Evolutionary conservation across 768 basidiomycete genomes (phyloP), one percentile per base, ranked within the genome.

Genomic region (Gelatoporia subvermispora): DNA sequence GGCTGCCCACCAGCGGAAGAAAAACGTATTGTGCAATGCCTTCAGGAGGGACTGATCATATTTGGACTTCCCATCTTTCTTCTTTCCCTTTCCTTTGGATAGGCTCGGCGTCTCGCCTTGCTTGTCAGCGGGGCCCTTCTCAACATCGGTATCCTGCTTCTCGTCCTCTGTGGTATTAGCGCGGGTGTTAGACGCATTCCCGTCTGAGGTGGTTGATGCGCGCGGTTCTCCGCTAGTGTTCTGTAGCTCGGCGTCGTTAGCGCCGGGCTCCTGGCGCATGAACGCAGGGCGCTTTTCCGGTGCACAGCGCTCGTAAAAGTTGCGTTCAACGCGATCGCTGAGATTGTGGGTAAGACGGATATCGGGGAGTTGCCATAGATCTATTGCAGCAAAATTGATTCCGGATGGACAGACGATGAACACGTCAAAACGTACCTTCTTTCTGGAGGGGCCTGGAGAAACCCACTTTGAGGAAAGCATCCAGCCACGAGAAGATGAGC

Each of bases 381-480:
- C 81, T 82, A 43, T 10, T 45, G 16, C 24, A 38, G 18, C 35
- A 10, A 20, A 23, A 21, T n/a, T 41, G 13, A 17, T 23, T 45
- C 24, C 15, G 25, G 10, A 9, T 47, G 35, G 31, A 39, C 11
- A 17, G 8, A 35, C n/a, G 20, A 34, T 16, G 25, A 47, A 20
- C 3, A 31, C 21, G n/a, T 37, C 21, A 40, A 28, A 31, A 43
- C 49, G 7, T 34, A 78, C 82, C 82, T 39, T 82, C 79, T 57
- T 74, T 71, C 64, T 79, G 68, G 9, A 82, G 54, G 0, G 81
- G 81, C 43, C 81, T 68, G 10, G 78, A 74, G 56, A 75, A 84
- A 2, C 81, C 81, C 13, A 82, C 79, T 24, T 67, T 64, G 4
- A 83, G 67, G 51, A 84, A 73, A 1, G 79, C 70, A 22, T 65